A percentile compares a stretch with the other conserved stretches of the same genome.
phyloP scores from a whole-genome alignment of 371 early-diverging fungal species.

The Apophysomyces trapeziformis region DNA sequence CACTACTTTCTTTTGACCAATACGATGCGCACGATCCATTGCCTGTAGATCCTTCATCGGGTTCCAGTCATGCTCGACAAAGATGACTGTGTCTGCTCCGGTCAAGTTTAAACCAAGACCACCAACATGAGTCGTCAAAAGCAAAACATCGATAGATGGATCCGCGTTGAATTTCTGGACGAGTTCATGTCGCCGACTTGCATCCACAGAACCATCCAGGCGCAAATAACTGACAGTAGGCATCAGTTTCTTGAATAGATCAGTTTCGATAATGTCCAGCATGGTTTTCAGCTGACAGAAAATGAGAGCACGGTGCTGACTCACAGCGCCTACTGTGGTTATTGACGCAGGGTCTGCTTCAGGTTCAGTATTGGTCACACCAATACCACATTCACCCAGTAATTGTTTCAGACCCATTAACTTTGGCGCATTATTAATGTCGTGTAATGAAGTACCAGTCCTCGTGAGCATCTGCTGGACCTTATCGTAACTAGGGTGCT shows the following conservation, averaged over 20 bases:
- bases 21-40: conserved; percentile 97
- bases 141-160: conserved; percentile 93
- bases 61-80: conserved; percentile 99
- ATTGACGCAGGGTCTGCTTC: conserved; percentile 53
- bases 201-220: conserved; percentile 96
- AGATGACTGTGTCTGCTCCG: conserved; percentile 99
- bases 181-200: conserved; percentile 84
- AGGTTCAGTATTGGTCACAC: conserved; percentile 57
- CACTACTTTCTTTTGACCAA: conserved; percentile 98
- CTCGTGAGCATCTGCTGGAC: conserved; percentile 65
- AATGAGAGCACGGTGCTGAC: conserved; percentile 94
- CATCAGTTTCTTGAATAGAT: conserved; percentile 82
- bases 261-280: conserved; percentile 96
- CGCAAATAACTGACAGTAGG: conserved; percentile 92
- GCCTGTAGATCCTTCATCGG: conserved; percentile 98
- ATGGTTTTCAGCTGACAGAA: conserved; percentile 98
- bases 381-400: conserved; percentile 93
- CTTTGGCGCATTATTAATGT: conserved; percentile 93
- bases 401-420: conserved; percentile 89
- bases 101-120: conserved; percentile 99
- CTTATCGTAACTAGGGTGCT: conserved; percentile 81
- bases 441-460: conserved; percentile 72
- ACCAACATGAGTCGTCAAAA: conserved; percentile 98
- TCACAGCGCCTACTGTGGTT: conserved; percentile 63
- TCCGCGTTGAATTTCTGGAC: conserved; percentile 96